Percentiles rank a stretch among this genome's conserved stretches.
These are phyloP conservation scores for Rauvolfia tetraphylla DNA, from an alignment of 257 asterid species.

Conservation along the genomic window DNA sequence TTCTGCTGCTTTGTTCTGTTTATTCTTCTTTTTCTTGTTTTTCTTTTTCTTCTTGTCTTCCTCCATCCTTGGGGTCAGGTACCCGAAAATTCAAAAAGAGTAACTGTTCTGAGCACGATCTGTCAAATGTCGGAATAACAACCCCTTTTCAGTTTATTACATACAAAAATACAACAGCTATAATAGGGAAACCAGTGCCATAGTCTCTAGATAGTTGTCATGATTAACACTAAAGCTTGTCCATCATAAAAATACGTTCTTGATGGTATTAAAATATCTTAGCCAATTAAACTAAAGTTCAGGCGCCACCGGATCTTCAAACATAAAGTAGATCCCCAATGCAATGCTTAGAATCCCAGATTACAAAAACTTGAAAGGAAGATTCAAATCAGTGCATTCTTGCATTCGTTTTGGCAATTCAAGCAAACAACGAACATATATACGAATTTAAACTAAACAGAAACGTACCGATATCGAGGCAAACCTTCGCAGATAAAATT, in stretches of 20 bases:
- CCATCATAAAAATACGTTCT: neutral
- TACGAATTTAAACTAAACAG: neutral
- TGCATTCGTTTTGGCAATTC: neutral
- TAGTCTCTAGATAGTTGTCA: no score
- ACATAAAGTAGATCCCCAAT: neutral
- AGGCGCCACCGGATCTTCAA: neutral
- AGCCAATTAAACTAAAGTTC: neutral
- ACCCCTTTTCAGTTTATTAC: neutral
- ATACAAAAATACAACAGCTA: neutral
- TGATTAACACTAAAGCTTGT: neutral
- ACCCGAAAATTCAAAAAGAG: neutral
- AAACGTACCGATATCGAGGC: neutral
- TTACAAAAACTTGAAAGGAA: neutral
- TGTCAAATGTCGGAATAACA: neutral
- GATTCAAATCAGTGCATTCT: neutral
- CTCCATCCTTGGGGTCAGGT: constrained; percentile 24
- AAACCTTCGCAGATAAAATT: neutral
- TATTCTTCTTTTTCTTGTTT: constrained; percentile 66
- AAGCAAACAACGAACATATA: neutral
- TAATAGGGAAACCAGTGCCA: neutral
- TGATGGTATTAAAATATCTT: neutral
- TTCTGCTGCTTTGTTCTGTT: constrained; percentile 43
- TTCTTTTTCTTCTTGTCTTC: constrained; percentile 61
- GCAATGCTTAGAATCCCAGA: neutral
- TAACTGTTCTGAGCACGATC: constrained; percentile 1